Conservation (phyloP, 2,329 filamentous ascomycete genomes). For the Fusarium staphyleae region DNA sequence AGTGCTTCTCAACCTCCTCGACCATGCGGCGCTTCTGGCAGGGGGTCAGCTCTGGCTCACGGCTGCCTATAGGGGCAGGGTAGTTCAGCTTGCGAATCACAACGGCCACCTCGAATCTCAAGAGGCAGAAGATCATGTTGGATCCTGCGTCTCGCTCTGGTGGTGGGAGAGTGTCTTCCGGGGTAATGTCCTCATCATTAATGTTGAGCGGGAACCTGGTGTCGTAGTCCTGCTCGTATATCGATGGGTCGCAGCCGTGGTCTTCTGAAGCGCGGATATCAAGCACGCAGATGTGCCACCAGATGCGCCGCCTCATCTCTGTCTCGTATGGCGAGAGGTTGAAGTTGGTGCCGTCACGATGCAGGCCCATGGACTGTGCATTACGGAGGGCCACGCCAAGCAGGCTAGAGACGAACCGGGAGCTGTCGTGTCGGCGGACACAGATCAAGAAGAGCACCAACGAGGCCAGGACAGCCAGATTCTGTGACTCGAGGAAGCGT, state of each 20-base stretch:
- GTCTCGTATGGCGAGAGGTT: constrained; percentile 9
- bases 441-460: neutral
- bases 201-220: constrained; percentile 62
- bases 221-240: constrained; percentile 55
- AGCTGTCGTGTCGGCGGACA: constrained; percentile 1
- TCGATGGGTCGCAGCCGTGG: constrained; percentile 27
- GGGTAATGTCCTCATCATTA: constrained; percentile 58
- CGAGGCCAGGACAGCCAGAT: constrained; percentile 2
- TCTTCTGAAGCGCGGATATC: constrained; percentile 7
- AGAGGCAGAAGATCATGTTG: constrained; percentile 24
- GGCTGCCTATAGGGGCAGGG: neutral
- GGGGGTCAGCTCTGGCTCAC: neutral
- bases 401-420: constrained; percentile 2
- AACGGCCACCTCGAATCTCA: constrained; percentile 20
- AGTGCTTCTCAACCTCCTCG: neutral
- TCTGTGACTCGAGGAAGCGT: neutral
- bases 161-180: constrained; percentile 50
- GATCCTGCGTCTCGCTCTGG: constrained; percentile 1
- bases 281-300: constrained; percentile 16
- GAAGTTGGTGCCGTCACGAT: constrained; percentile 7
- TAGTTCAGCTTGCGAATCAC: constrained; percentile 8
- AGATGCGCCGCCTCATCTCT: constrained; percentile 14
- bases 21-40: neutral
- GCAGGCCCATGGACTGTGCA: constrained; percentile 5
- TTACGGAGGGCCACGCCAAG: constrained; percentile 1